Evolutionary conservation across 371 early-diverging fungal species (phyloP).

Genomic region (Mucor irregularis): DNA sequence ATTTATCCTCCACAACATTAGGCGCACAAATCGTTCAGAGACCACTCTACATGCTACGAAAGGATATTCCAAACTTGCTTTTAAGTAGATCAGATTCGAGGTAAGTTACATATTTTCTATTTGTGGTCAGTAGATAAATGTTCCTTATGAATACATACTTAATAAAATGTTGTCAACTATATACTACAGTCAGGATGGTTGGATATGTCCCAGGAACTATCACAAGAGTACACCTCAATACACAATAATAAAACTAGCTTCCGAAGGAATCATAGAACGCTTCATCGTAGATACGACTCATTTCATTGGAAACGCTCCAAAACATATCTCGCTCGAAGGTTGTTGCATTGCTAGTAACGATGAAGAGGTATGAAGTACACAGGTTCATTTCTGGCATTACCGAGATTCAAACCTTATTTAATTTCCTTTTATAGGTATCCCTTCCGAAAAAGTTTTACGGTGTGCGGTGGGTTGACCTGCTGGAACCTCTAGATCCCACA

Average conservation of each 20-base stretch:
- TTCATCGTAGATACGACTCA: conserved; percentile 2
- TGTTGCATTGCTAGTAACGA: background rate
- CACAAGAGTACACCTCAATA: background rate
- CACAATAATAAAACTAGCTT: background rate
- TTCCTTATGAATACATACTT: background rate
- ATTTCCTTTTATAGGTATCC: background rate
- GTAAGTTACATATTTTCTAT: background rate
- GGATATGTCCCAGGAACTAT: background rate
- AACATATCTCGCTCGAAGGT: background rate
- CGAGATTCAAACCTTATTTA: background rate
- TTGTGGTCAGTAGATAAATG: background rate
- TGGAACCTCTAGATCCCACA: background rate
- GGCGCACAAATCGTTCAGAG: background rate
- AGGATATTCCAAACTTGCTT: background rate
- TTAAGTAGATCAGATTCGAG: background rate
- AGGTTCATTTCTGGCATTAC: background rate
- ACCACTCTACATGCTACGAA: background rate
- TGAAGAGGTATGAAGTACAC: too few species aligned
- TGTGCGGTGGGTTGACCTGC: background rate
- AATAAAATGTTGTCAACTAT: background rate
- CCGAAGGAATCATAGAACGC: background rate
- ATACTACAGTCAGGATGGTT: background rate
- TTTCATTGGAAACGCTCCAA: conserved; percentile 4
- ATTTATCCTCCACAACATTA: background rate
- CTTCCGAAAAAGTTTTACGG: background rate